Evolutionary conservation across 306 rosid genomes (phyloP), one percentile per base, ranked within the genome.

Genomic region (Rubus idaeus): DNA sequence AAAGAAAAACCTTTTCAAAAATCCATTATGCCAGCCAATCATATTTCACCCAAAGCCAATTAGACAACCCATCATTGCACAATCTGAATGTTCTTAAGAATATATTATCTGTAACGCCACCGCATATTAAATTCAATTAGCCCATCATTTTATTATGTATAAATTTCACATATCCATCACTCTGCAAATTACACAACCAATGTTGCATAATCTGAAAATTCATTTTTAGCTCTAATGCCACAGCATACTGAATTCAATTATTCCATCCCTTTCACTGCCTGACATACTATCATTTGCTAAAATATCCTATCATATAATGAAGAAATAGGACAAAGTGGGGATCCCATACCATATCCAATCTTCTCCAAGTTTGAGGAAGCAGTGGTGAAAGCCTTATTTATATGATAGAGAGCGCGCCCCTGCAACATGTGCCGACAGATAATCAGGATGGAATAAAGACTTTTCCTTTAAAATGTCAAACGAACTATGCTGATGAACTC

Each of bases 301-400:
- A 61, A 57, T 40, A 21, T 53, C 67, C 13, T 41, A 41, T 73
- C 3, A 41, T 73, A 20, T 21, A 73, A 56, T 73, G 30, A 42
- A 72, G n/a, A 53, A 20, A 66, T 11, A 41, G 74, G 0, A 23
- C 14, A 74, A 67, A 71, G 62, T 52, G 58, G 51, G 37, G 53
- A 30, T 47, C 40, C 69, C 55, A 37, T 64, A 92, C 97, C 92
- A 53, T 88, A 87, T 85, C 97, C 97, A 60, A 92, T 92, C 90
- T 90, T 95, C 92, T 95, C 97, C 95, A 90, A 81, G 88, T 95
- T 95, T 35, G 96, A 89, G 74, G 96, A 90, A 71, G 97, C 96
- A 18, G 90, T 84, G n/a, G 95, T 88, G 71, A 95, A 95, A 46
- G 97, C 97, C 85, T 90, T 95, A 21, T 90, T 82, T 77, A 92